phyloP scores from a whole-genome alignment of 2,329 filamentous ascomycete genomes.

The Claviceps lovelessii region DNA sequence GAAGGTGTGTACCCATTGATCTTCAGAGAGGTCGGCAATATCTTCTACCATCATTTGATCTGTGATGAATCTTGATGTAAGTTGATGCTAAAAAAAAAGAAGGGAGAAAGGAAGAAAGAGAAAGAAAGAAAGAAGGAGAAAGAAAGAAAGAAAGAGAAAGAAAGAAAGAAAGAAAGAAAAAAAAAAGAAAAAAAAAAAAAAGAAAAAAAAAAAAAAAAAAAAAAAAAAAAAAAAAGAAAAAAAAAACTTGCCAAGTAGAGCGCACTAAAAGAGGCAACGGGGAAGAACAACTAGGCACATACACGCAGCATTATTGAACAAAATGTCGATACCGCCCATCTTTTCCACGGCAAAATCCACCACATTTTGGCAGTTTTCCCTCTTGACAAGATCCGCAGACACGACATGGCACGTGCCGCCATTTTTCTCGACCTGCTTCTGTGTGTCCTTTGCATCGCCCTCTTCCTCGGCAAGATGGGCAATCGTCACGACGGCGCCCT shows the following conservation, averaged over 20 bases:
- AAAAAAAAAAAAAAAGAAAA: too few species aligned
- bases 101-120: not conserved
- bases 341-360: constrained; percentile 51
- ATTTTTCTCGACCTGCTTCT: constrained; percentile 51
- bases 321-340: constrained; percentile 58
- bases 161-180: too few species aligned
- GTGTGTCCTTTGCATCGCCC: constrained; percentile 60
- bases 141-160: too few species aligned
- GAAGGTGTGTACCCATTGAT: constrained; percentile 70
- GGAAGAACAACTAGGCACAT: constrained; percentile 12
- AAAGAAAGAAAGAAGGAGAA: not conserved
- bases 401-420: constrained; percentile 52
- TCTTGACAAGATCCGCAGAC: constrained; percentile 48
- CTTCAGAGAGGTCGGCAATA: constrained; percentile 57
- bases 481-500: constrained; percentile 62
- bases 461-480: constrained; percentile 64
- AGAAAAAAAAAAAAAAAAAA: too few species aligned
- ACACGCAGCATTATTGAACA: constrained; percentile 61
- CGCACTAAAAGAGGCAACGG: too few species aligned
- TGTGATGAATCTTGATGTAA: constrained; percentile 3
- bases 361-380: constrained; percentile 52
- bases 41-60: constrained; percentile 48
- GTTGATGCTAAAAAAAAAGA: too few species aligned
- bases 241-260: too few species aligned
- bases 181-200: too few species aligned